phyloP scores from a whole-genome alignment of 257 asterid species.

The Gardenia jasminoides region DNA sequence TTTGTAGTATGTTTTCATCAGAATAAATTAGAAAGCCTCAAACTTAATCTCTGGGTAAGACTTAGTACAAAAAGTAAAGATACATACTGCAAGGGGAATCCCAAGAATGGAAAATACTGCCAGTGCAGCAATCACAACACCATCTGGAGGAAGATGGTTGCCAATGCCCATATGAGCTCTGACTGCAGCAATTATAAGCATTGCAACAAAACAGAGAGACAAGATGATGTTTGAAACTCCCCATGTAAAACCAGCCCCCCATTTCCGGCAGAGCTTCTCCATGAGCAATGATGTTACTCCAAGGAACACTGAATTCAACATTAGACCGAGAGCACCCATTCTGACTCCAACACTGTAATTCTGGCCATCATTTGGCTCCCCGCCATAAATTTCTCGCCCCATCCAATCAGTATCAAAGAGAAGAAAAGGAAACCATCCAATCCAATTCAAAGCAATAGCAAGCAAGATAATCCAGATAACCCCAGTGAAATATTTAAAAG shows the following conservation, averaged over 20 bases:
- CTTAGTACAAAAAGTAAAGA: slow-evolving; percentile 17
- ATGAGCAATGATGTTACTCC: slow-evolving; percentile 78
- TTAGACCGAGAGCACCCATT: slow-evolving; percentile 76
- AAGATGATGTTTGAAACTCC: slow-evolving; percentile 70
- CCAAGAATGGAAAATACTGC: slow-evolving; percentile 74
- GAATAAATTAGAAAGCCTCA: background rate
- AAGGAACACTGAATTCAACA: slow-evolving; percentile 85
- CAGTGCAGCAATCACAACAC: slow-evolving; percentile 68
- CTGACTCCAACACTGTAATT: slow-evolving; percentile 70
- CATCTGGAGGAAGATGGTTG: slow-evolving; percentile 48
- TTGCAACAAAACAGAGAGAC: slow-evolving; percentile 68
- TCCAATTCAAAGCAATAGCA: slow-evolving; percentile 79
- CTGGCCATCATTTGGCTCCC: slow-evolving; percentile 72
- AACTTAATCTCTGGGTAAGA: background rate
- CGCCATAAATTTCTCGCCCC: slow-evolving; percentile 92
- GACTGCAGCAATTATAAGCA: slow-evolving; percentile 56
- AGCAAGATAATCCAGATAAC: slow-evolving; percentile 71
- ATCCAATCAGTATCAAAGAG: slow-evolving; percentile 92
- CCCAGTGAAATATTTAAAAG: slow-evolving; percentile 61
- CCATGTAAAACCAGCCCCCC: slow-evolving; percentile 93
- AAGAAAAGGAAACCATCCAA: slow-evolving; percentile 86
- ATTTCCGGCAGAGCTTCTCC: slow-evolving; percentile 85
- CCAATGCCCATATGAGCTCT: slow-evolving; percentile 44
- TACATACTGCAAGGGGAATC: slow-evolving; percentile 80
- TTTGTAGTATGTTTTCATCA: background rate